Percentiles rank a stretch among this genome's conserved stretches.
These are phyloP conservation scores for Tuber brumale DNA, from an alignment of 495 filamentous ascomycete genomes.

Conservation along the genomic window DNA sequence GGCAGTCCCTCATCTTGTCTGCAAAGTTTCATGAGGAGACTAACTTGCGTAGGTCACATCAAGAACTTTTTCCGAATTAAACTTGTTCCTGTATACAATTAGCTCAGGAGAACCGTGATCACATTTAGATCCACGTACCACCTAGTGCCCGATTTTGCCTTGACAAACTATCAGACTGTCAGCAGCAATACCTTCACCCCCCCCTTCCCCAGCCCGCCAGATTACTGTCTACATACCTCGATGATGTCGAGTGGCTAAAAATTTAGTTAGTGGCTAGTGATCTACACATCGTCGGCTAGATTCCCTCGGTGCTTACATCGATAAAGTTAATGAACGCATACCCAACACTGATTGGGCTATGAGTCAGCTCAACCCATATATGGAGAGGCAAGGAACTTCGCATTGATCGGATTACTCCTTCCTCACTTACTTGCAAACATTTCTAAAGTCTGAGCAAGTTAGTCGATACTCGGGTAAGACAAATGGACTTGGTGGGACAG, in stretches of 20 bases:
- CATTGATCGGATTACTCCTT: neutral
- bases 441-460: constrained; percentile 61
- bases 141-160: constrained; percentile 59
- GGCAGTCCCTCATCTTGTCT: neutral
- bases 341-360: constrained; percentile 61
- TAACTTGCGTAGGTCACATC: constrained; percentile 90
- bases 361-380: constrained; percentile 3
- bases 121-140: constrained; percentile 50
- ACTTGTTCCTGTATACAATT: constrained; percentile 57
- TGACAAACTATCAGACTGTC: constrained; percentile 59
- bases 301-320: constrained; percentile 52
- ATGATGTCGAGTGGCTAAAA: constrained; percentile 64
- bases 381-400: neutral
- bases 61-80: constrained; percentile 75
- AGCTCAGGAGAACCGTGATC: neutral
- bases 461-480: constrained; percentile 16
- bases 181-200: constrained; percentile 33
- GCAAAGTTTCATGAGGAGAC: constrained; percentile 41
- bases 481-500: neutral
- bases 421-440: constrained; percentile 75
- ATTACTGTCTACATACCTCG: constrained; percentile 48
- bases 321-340: constrained; percentile 98
- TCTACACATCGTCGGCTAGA: neutral
- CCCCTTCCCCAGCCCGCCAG: neutral
- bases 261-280: constrained; percentile 39